These are phyloP conservation scores for Picochlorum sp. DNA, from an alignment of 139 green algal species.

Conservation along the genomic window DNA sequence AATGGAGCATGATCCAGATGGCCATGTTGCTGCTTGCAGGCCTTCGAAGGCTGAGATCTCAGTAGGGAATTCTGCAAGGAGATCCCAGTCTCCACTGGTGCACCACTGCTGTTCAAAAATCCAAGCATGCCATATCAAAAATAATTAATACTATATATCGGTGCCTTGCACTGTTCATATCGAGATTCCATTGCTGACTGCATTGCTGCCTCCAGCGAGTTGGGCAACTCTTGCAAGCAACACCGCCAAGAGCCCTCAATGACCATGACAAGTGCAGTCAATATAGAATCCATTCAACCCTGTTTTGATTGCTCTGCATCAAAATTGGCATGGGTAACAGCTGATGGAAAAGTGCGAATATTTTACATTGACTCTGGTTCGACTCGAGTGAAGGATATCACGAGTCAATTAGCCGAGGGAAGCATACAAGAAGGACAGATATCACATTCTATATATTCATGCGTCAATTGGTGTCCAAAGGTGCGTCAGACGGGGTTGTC, in stretches of 20 bases:
- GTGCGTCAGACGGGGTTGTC: not conserved
- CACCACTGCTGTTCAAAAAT: too few species aligned
- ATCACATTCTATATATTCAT: constrained; percentile 4
- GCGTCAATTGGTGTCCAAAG: not conserved
- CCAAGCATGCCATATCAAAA: too few species aligned
- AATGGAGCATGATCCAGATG: too few species aligned
- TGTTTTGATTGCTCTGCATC: not conserved
- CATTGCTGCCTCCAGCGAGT: too few species aligned
- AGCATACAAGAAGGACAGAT: not conserved
- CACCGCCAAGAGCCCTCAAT: not conserved
- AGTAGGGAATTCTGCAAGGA: too few species aligned
- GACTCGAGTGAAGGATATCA: not conserved
- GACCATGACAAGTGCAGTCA: constrained; percentile 4
- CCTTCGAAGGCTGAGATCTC: too few species aligned
- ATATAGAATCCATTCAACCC: constrained; percentile 1
- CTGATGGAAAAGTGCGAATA: not conserved
- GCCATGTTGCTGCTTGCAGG: too few species aligned
- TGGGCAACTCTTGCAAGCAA: too few species aligned
- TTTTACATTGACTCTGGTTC: not conserved
- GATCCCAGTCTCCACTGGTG: too few species aligned
- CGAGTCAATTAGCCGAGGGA: not conserved
- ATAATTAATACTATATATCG: too few species aligned
- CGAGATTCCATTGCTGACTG: too few species aligned
- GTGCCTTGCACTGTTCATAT: too few species aligned
- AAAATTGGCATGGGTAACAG: constrained; percentile 1